phyloP scores from a whole-genome alignment of 441 rosid species.

The Manihot esculenta region DNA sequence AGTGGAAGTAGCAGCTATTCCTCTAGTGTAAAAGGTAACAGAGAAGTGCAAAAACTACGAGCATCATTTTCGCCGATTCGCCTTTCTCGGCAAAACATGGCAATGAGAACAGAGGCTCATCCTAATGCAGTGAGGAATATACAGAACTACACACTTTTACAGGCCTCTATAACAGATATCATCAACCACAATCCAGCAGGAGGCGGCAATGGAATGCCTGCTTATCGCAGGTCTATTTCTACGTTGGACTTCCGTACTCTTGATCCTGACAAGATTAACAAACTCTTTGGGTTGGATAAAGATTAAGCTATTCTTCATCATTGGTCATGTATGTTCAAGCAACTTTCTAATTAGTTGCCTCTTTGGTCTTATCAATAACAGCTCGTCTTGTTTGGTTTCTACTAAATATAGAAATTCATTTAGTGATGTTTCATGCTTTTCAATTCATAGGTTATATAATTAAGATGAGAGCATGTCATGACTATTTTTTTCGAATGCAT shows the following conservation, averaged over 20 bases:
- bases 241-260: constrained; percentile 46
- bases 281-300: constrained; percentile 42
- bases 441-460: too few species aligned
- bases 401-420: too few species aligned
- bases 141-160: constrained; percentile 53
- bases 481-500: too few species aligned
- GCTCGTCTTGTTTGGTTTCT: too few species aligned
- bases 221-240: constrained; percentile 48
- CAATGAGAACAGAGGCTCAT: constrained; percentile 44
- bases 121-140: constrained; percentile 58
- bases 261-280: constrained; percentile 42
- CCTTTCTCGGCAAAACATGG: constrained; percentile 13
- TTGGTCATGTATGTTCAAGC: too few species aligned
- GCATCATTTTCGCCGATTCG: constrained; percentile 44
- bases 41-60: constrained; percentile 9
- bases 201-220: constrained; percentile 34
- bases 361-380: too few species aligned
- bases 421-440: too few species aligned
- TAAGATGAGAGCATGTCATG: too few species aligned
- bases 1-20: constrained; percentile 36
- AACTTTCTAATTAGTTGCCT: too few species aligned
- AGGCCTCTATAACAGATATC: constrained; percentile 59
- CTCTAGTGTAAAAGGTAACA: constrained; percentile 20
- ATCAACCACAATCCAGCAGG: constrained; percentile 41
- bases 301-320: constrained; percentile 8